Evolutionary conservation across 1,139 yeast genomes (phyloP), one percentile per base, ranked within the genome.

Genomic region (Kodamaea sp.): DNA sequence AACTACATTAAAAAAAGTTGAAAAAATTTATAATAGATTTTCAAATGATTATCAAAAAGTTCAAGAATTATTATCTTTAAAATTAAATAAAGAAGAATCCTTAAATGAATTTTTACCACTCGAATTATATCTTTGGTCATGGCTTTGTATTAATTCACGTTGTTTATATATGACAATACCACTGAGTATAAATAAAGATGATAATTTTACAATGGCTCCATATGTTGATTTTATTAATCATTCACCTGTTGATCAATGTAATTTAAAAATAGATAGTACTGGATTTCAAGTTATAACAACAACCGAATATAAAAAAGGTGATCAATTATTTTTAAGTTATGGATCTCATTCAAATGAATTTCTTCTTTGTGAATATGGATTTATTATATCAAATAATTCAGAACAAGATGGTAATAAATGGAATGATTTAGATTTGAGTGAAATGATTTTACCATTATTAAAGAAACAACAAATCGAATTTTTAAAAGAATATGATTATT

Each of bases 141-240:
- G 96, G 95, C 69, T 86, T 50, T 81, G 92, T 54, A 85, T 90
- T 37, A 92, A 92, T 57, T 84, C 97, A 1, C 82, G 98, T 62
- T 90, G 97, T 56, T 65, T 92, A 8, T 90, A 87, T 57, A 83
- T 84, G 82, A 73, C 75, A 5, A 62, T 87, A 2, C 81, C 86
- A 1, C 70, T 73, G 36, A 70, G 75, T 34, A 63, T 67, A 51
- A 56, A 61, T 54, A 33, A 63, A 41, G 36, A 73, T 52, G 89
- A 84, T 49, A 84, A 87, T 54, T 82, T 89, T 61, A 87, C 97
- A 1, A 67, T 92, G 78, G 97, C 94, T 0, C 98, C 98, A 0
- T 83, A 70, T 48, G 90, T 90, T 9, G 98, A 92, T 64, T 85
- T 86, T 55, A 65, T 92, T 41, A 92, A 92, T 62, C 97, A 92